These are phyloP conservation scores for Cryphonectria parasitica DNA, from an alignment of 2,329 filamentous ascomycete species.

Conservation along the genomic window DNA sequence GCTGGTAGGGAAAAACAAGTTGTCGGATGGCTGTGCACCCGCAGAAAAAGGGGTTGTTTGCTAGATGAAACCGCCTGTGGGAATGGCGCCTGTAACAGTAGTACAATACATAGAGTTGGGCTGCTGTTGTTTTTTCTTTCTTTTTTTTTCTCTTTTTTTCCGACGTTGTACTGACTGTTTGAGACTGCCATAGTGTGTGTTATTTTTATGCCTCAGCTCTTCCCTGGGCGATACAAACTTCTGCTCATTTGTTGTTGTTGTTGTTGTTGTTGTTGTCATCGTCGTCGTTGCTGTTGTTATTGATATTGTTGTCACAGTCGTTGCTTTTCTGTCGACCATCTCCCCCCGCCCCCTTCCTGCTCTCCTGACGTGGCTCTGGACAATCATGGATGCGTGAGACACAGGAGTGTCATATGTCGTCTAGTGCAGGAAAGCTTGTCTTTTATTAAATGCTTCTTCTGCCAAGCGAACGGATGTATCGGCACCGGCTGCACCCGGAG, in stretches of 20 bases:
- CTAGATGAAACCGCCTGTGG: background rate
- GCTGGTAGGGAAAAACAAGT: background rate
- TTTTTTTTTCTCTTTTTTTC: too few relatives aligned
- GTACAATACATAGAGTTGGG: background rate
- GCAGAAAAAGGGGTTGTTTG: background rate
- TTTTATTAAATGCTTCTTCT: background rate
- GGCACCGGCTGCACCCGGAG: background rate
- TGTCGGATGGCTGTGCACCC: background rate
- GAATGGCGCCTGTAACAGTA: background rate
- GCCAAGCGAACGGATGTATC: background rate
- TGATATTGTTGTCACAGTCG: too few relatives aligned
- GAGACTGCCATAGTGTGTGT: too few relatives aligned
- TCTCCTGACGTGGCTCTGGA: background rate
- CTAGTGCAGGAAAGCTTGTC: background rate
- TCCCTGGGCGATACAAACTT: background rate
- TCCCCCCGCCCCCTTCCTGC: too few relatives aligned
- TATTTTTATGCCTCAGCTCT: too few relatives aligned
- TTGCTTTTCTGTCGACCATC: background rate
- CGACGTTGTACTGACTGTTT: too few relatives aligned
- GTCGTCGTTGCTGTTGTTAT: background rate
- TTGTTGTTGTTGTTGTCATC: background rate
- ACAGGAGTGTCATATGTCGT: background rate
- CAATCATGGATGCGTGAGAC: background rate
- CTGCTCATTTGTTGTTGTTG: background rate
- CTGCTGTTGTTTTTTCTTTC: too few relatives aligned